Percentiles rank a stretch among this genome's conserved stretches.
Conservation (phyloP, 106 monocot species). For the Gastrodia elata region DNA sequence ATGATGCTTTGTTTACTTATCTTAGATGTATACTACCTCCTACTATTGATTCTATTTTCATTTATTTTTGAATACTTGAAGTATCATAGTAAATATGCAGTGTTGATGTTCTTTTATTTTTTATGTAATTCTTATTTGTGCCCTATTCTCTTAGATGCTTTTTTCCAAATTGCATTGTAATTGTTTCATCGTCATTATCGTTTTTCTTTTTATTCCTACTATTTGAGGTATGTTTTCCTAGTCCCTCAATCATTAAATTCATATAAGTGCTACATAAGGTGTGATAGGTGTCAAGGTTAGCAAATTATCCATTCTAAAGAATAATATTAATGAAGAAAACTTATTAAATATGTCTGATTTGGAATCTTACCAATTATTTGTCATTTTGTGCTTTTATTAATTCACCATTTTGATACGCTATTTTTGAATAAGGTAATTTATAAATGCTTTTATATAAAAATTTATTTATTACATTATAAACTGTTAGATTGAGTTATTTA, state of each 20-base stretch:
- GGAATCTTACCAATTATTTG: too few species aligned
- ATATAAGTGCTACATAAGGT: not conserved
- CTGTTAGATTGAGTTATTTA: too few species aligned
- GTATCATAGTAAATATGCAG: not conserved
- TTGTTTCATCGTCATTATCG: not conserved
- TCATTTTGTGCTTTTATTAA: too few species aligned
- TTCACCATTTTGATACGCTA: too few species aligned
- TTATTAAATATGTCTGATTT: too few species aligned
- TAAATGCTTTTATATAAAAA: too few species aligned
- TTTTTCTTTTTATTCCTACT: not conserved
- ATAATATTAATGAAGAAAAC: too few species aligned
- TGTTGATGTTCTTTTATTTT: not conserved
- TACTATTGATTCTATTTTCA: not conserved
- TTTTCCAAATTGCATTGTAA: not conserved
- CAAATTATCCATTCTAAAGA: too few species aligned
- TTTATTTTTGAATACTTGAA: not conserved
- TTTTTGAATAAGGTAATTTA: too few species aligned
- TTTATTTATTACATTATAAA: too few species aligned
- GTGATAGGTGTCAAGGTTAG: too few species aligned
- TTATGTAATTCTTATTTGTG: not conserved
- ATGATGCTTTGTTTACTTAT: slow-evolving; percentile 1
- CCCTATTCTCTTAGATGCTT: not conserved
- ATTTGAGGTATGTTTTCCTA: not conserved
- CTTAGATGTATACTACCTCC: not conserved
- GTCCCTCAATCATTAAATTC: not conserved